Conservation (phyloP, 2,329 filamentous ascomycete species). For the Aspergillus puulaauensis region DNA sequence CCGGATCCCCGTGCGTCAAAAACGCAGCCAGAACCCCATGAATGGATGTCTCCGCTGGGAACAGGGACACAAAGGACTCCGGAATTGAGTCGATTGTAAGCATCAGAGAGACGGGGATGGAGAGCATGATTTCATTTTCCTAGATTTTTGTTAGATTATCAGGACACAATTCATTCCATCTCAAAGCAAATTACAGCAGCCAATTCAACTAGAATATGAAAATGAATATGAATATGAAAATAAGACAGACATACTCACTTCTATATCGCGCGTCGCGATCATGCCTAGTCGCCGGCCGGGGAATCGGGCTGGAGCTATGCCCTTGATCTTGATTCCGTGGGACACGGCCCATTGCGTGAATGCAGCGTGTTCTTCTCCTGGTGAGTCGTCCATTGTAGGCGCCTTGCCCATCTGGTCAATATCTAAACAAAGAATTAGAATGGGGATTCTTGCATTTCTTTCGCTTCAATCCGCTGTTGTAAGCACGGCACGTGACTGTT, state of each 20-base stretch:
- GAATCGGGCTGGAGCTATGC: constrained; percentile 65
- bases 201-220: constrained; percentile 22
- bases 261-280: constrained; percentile 63
- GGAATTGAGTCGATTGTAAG: constrained; percentile 63
- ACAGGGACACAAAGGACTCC: constrained; percentile 49
- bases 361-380: constrained; percentile 35
- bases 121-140: constrained; percentile 61
- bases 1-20: constrained; percentile 52
- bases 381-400: constrained; percentile 10
- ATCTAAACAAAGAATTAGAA: too few relatives aligned
- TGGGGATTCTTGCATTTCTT: too few relatives aligned
- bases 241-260: constrained; percentile 47
- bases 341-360: constrained; percentile 67
- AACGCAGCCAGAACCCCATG: constrained; percentile 72
- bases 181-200: too few relatives aligned
- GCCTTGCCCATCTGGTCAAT: too few relatives aligned
- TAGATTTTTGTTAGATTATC: neutral
- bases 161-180: too few relatives aligned
- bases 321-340: constrained; percentile 65
- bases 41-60: constrained; percentile 58
- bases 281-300: constrained; percentile 74
- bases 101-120: constrained; percentile 62
- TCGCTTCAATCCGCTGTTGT: too few relatives aligned
- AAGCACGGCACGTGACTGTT: too few relatives aligned
- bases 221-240: neutral